phyloP scores from a whole-genome alignment of 495 filamentous ascomycete genomes.

The Aspergillus homomorphus region DNA sequence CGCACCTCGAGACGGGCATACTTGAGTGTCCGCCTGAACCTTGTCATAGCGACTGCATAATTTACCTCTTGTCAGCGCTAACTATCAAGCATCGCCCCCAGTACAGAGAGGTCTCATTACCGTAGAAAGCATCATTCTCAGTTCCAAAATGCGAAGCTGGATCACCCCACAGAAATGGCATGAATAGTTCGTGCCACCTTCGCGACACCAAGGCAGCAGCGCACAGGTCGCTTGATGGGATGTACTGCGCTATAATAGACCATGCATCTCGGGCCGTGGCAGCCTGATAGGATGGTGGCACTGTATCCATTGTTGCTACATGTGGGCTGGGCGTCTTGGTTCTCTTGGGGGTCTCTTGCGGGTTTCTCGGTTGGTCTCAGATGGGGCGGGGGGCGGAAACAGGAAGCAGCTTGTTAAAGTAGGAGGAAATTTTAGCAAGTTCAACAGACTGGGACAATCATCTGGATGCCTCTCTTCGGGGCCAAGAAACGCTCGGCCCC shows the following conservation, averaged over 20 bases:
- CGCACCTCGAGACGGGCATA: slow-evolving; percentile 53
- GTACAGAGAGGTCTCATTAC: slow-evolving; percentile 25
- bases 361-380: neutral
- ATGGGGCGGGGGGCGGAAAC: neutral
- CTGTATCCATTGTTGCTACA: slow-evolving; percentile 44
- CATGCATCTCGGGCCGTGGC: slow-evolving; percentile 58
- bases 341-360: neutral
- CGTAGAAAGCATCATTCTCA: slow-evolving; percentile 61
- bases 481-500: neutral
- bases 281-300: slow-evolving; percentile 58
- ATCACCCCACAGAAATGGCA: slow-evolving; percentile 63
- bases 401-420: neutral
- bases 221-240: slow-evolving; percentile 57
- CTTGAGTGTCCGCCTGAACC: slow-evolving; percentile 58
- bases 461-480: neutral
- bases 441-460: neutral
- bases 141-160: slow-evolving; percentile 62
- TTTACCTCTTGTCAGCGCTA: slow-evolving; percentile 9
- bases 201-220: slow-evolving; percentile 56
- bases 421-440: too few species aligned
- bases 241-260: slow-evolving; percentile 60
- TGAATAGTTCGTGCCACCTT: slow-evolving; percentile 58
- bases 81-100: neutral
- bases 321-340: neutral
- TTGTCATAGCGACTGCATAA: slow-evolving; percentile 55